Conservation (phyloP, 176 grass and related monocot genomes). For the Eleusine coracana region DNA sequence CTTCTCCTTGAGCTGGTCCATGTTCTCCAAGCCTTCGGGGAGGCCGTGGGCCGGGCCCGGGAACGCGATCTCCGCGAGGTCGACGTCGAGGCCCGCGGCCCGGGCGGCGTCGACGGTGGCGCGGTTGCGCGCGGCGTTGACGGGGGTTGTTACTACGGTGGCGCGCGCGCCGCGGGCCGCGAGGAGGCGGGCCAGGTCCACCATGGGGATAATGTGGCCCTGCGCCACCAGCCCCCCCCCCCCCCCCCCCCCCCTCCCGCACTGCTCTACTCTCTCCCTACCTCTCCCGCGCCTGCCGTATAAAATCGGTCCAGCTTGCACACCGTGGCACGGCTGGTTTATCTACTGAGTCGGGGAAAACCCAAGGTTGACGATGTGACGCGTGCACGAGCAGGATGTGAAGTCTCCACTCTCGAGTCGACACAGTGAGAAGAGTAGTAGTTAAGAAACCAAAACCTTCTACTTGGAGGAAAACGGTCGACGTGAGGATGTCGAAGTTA, state of each 20-base stretch:
- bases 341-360: no score
- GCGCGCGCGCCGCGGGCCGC: constrained; percentile 38
- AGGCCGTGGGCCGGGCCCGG: constrained; percentile 34
- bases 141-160: constrained; percentile 51
- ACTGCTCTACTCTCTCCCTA: not conserved
- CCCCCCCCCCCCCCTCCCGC: no score
- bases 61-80: constrained; percentile 47
- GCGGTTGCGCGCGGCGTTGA: constrained; percentile 52
- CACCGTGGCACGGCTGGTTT: no score
- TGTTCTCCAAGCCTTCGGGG: constrained; percentile 44
- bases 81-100: constrained; percentile 29
- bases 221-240: constrained; percentile 50
- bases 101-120: constrained; percentile 26
- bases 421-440: not conserved
- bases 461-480: not conserved
- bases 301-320: not conserved
- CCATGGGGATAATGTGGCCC: constrained; percentile 64
- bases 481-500: no score
- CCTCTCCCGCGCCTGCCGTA: no score
- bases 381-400: not conserved
- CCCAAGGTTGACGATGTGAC: constrained; percentile 15
- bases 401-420: no score
- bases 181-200: constrained; percentile 55
- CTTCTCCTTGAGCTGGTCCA: constrained; percentile 13
- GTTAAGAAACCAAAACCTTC: not conserved